Base-by-base conservation (phyloP, 495 filamentous ascomycete species). In the Penicillium alfredii region DNA sequence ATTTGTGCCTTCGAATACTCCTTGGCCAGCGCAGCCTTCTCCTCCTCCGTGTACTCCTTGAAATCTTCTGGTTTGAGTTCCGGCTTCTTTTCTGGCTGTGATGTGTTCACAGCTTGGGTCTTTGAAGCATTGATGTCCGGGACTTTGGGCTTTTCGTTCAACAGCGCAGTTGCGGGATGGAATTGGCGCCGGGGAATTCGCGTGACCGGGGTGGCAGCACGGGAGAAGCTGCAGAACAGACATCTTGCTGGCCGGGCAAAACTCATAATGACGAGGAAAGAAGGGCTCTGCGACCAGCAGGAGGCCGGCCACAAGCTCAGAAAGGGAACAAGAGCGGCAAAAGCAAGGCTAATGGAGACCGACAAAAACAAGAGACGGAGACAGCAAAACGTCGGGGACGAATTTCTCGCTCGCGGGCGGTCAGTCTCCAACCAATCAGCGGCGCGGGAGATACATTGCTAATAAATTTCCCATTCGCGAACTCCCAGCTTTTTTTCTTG, bases 1-100 rank as follows among this genome's bases (percentile, higher is more conserved):
- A 95, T 68, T 63, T 98, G 92, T 42, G 80, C 73, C 9, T 81
- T 73, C 4, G 84, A 83, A 69, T 94, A 97, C 39, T 71, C 66
- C 45, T 77, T 65, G 19, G 56, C 47, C 23, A 97, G 71, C 10
- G 60, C 47, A 10, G 66, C 71, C 48, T 80, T 74, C 54, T 96
- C 83, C 25, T 78, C 73, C 29, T 68, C 58, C 3, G 80, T 79
- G 66, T 93, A 96, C 4, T 68, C 52, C 41, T 74, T 61, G 56
- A 81, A 82, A 44, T 48, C 71, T 40, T 36, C 62, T 37, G 39
- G 74, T 56, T 50, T 59, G 38, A 54, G 33, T n/a, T 25, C 23
- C 5, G 23, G 8, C 23, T n/a, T n/a, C n/a, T n/a, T n/a, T 13
- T 33, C 42, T 16, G 44, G 37, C 17, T 37, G 17, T 15, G 51